A percentile compares a stretch with the other conserved stretches of the same genome.
These are phyloP conservation scores for Phialophora macrospora DNA, from an alignment of 2,329 filamentous ascomycete species.

Conservation along the genomic window DNA sequence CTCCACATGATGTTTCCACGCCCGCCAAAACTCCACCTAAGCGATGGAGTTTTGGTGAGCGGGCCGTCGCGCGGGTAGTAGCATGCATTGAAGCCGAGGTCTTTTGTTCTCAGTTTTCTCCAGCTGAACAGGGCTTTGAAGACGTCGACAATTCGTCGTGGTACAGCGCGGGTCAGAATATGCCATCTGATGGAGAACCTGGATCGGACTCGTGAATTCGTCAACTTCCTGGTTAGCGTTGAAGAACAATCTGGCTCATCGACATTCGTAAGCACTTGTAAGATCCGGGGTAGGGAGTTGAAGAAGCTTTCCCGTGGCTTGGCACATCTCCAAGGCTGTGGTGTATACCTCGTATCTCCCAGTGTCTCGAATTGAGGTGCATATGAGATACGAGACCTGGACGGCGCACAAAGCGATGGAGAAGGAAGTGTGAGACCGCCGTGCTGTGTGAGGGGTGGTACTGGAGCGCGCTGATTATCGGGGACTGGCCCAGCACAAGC, in stretches of 20 bases:
- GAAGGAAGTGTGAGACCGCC: background rate
- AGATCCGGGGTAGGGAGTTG: background rate
- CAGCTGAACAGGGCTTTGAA: background rate
- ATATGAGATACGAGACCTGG: background rate
- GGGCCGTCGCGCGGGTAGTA: background rate
- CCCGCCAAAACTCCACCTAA: background rate
- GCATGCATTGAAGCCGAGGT: background rate
- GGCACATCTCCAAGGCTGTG: too few relatives aligned
- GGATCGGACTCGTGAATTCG: background rate
- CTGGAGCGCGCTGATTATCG: background rate
- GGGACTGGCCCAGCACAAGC: background rate
- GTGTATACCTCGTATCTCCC: background rate
- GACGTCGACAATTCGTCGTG: background rate
- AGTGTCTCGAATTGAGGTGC: background rate
- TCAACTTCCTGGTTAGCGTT: background rate
- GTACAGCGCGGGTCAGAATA: background rate
- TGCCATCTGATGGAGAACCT: background rate
- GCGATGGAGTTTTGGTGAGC: background rate
- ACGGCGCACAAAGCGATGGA: background rate
- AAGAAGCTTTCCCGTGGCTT: background rate
- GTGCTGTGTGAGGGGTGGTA: background rate
- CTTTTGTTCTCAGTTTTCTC: background rate
- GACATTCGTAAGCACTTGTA: background rate
- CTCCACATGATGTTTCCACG: background rate
- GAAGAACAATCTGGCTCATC: background rate